A percentile compares a stretch with the other conserved stretches of the same genome.
Evolutionary conservation across 371 early-diverging fungal genomes (phyloP).

Genomic region (Mortierella sp.): DNA sequence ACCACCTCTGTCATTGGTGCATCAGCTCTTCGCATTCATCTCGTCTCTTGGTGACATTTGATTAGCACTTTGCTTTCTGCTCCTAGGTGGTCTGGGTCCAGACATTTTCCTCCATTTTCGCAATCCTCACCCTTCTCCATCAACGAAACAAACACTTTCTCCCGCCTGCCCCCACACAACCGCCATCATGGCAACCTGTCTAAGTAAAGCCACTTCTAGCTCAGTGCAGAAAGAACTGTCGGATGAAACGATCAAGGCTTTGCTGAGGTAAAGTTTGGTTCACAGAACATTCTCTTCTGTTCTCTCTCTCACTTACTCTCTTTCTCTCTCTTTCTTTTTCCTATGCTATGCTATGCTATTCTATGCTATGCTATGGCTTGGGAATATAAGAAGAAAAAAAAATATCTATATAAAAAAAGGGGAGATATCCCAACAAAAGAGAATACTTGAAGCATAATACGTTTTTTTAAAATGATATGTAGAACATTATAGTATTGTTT

Average conservation of each 20-base stretch:
- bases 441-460: background rate
- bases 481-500: background rate
- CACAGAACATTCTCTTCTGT: no score
- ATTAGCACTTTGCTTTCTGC: conserved; percentile 5
- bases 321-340: no score
- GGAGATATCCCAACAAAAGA: background rate
- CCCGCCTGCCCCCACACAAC: background rate
- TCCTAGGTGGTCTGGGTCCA: conserved; percentile 5
- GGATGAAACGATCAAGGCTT: conserved; percentile 31
- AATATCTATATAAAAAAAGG: background rate
- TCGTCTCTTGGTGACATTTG: conserved; percentile 8
- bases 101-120: background rate
- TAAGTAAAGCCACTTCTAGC: conserved; percentile 10
- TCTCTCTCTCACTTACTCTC: no score
- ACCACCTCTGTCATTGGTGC: background rate
- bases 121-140: background rate
- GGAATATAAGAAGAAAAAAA: background rate
- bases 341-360: background rate
- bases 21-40: conserved; percentile 4
- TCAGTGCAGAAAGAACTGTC: conserved; percentile 20
- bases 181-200: conserved; percentile 20
- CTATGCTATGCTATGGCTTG: background rate
- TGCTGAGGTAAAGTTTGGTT: conserved; percentile 16
- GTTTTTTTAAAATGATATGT: background rate
- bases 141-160: background rate